Evolutionary conservation across 192 early-diverging fungal species (phyloP), one percentile per base, ranked within the genome.

Genomic region (Neocallimastix lanati): DNA sequence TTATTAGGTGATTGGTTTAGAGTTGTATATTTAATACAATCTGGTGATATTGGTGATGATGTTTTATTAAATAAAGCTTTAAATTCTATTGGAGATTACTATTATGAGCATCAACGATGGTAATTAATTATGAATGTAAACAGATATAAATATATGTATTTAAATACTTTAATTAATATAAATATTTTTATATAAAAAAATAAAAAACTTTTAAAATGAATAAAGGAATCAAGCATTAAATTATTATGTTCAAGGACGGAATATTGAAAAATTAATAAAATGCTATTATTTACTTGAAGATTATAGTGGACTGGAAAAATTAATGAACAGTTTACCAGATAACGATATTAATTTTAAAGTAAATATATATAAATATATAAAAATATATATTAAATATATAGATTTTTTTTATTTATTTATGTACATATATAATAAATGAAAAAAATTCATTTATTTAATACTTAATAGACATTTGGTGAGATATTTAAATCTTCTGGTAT

Each of bases 1-100:
- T 81, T 83, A 14, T 81, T 89, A 80, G 88, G 88, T 30, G 88
- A 90, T 80, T 89, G 86, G 87, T 88, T 87, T 81, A 83, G 88
- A 2, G 89, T 89, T 28, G 86, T 90, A 27, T 87, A 89, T 80
- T 77, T 90, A 28, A 86, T 90, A 29, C 88, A 88, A 79, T 85
- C 82, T 50, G 89, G 89, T 18, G 86, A 86, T 28, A 83, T 83
- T 38, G 85, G 84, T n/a, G 89, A 90, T 80, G 89, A 90, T 77
- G 79, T 84, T 13, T 30, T 88, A 38, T 82, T 90, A 6, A 87
- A 88, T 77, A 85, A 86, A 76, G 86, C 86, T 18, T 88, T 87
- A 86, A 87, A 84, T 78, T 81, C 77, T 15, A 88, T 90, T 29
- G 89, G 89, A 27, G 82, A 88, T 80, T 87, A 86, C 77, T 88